Evolutionary conservation across 1,284 basidiomycete genomes (phyloP).

Genomic region (Coniophora puteana): DNA sequence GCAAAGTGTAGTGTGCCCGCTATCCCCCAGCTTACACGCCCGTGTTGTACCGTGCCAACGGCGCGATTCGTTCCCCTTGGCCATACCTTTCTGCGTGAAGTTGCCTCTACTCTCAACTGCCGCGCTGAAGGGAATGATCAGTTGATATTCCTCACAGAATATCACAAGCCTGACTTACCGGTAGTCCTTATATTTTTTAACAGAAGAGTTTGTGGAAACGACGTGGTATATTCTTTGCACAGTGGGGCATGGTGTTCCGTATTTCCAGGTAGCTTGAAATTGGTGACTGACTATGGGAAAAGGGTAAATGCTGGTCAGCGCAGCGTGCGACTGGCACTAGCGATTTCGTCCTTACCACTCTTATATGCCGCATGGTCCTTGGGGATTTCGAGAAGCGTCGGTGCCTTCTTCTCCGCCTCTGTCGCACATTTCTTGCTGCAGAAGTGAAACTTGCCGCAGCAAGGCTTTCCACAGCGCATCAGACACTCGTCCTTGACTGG

Average conservation of each 20-base stretch:
- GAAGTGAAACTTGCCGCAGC: slow-evolving; percentile 43
- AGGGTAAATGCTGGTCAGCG: slow-evolving; percentile 9
- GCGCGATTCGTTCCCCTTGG: slow-evolving; percentile 54
- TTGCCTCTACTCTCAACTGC: slow-evolving; percentile 55
- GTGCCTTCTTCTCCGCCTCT: slow-evolving; percentile 47
- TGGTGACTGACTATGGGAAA: slow-evolving; percentile 50
- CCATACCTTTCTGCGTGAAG: slow-evolving; percentile 45
- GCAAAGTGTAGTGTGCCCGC: slow-evolving; percentile 51
- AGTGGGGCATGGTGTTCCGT: slow-evolving; percentile 47
- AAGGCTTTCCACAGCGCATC: slow-evolving; percentile 20
- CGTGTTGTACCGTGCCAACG: slow-evolving; percentile 39
- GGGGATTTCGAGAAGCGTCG: slow-evolving; percentile 54
- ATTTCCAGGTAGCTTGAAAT: slow-evolving; percentile 66
- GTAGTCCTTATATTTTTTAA: slow-evolving; percentile 54
- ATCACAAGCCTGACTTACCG: slow-evolving; percentile 36
- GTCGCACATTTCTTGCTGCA: slow-evolving; percentile 50
- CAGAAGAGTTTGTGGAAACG: slow-evolving; percentile 38
- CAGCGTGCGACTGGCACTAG: background rate
- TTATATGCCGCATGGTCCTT: slow-evolving; percentile 54
- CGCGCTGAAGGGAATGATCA: slow-evolving; percentile 29
- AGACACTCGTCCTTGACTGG: slow-evolving; percentile 46
- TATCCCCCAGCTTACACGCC: slow-evolving; percentile 58
- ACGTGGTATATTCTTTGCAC: slow-evolving; percentile 62
- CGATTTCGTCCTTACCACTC: slow-evolving; percentile 42
- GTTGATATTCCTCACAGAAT: background rate